Base-by-base conservation (phyloP, 1,139 yeast species). In the Suhomyces anneliseae region DNA sequence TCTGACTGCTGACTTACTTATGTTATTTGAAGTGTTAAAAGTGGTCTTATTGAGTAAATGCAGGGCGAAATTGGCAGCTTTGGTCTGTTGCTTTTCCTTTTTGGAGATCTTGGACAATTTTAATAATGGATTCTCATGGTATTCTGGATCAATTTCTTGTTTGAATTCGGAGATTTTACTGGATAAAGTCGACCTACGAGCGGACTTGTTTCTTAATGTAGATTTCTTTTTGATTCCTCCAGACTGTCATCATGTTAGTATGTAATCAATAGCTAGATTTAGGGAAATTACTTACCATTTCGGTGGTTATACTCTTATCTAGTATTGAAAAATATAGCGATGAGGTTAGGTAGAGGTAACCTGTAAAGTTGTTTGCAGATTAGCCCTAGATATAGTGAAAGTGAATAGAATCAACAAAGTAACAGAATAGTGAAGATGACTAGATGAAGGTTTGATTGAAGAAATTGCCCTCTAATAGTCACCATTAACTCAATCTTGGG, bases 1-100 rank as follows among this genome's bases (percentile, higher is more conserved):
- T 58, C 90, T 74, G 9, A 77, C 55, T 0, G 89, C 72, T 3
- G 89, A 82, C 60, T 85, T 86, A 33, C 88, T 82, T 34, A 85
- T 72, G n/a, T 70, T 69, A 36, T 65, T 65, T 12, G 71, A 65
- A 7, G 69, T 64, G 50, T 68, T 69, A 51, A 64, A 62, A 9
- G 72, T 65, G 27, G 65, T 66, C 44, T 66, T 66, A 35, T 52
- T 55, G 42, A 61, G 56, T 63, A 57, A 58, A 42, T 59, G 59
- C 55, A 62, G 68, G 48, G 59, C 65, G 61, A 60, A 69, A 40
- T 43, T 65, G 45, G 56, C 66, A 53, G 64, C 64, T 59, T 66
- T 73, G 52, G 52, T 67, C 38, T 58, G 61, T 48, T 72, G 78
- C 55, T 82, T 83, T 36, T 81, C 85, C 58, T 72, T 79, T 62